Percentiles rank a stretch among this genome's conserved stretches.
Evolutionary conservation across 2,329 filamentous ascomycete genomes (phyloP).

Genomic region (Thermothelomyces thermophilus): DNA sequence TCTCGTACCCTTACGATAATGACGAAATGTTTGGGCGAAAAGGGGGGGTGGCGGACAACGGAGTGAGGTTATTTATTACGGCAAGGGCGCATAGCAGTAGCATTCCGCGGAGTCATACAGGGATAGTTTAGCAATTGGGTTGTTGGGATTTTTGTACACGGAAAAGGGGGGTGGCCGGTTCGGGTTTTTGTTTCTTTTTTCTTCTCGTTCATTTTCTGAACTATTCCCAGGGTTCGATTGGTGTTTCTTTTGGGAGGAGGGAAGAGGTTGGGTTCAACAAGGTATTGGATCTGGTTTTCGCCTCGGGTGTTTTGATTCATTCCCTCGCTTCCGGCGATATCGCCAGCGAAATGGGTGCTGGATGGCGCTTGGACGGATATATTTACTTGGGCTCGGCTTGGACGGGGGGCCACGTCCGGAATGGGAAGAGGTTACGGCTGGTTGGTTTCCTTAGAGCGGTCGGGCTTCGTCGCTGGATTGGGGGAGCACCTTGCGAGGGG

Average conservation of each 20-base stretch:
- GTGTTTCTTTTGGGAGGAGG: too few relatives aligned
- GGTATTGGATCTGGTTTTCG: neutral
- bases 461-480: neutral
- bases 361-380: neutral
- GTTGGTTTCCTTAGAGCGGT: neutral
- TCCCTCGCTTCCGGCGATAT: neutral
- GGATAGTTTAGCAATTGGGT: neutral
- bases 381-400: neutral
- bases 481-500: too few relatives aligned
- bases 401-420: neutral
- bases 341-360: neutral
- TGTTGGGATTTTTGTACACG: neutral
- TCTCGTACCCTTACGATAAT: constrained; percentile 13
- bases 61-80: neutral
- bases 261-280: too few relatives aligned
- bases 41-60: neutral
- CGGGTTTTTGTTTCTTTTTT: neutral
- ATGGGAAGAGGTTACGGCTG: neutral
- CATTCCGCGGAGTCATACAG: neutral
- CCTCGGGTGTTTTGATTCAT: neutral
- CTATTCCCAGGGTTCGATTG: too few relatives aligned
- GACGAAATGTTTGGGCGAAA: constrained; percentile 7
- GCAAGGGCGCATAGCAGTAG: constrained; percentile 4
- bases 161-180: neutral
- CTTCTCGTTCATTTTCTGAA: neutral